Conservation (phyloP, 1,284 basidiomycete genomes). For the Malassezia slooffiae region DNA sequence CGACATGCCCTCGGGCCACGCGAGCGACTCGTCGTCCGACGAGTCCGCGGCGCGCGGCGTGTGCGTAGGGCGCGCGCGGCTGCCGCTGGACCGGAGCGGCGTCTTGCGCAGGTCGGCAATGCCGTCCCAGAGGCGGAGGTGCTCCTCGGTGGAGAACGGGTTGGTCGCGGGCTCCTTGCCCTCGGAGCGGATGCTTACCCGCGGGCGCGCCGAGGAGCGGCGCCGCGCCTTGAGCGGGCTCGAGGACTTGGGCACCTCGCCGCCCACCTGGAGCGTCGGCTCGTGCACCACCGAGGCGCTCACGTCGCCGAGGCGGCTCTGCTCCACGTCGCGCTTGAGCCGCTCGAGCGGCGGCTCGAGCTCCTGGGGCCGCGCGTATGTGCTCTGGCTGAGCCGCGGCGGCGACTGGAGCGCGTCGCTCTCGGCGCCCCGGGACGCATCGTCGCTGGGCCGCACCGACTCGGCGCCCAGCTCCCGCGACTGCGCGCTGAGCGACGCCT, state of each 20-base stretch:
- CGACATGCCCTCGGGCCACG: conserved; percentile 60
- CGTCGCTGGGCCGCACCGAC: conserved; percentile 1
- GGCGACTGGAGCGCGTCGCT: conserved; percentile 12
- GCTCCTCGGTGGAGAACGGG: conserved; percentile 28
- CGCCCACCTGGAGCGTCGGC: conserved; percentile 7
- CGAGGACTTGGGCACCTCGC: conserved; percentile 7
- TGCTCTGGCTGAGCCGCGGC: conserved; percentile 12
- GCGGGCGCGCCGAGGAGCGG: conserved; percentile 11
- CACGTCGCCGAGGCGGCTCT: conserved; percentile 29
- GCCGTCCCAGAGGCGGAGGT: conserved; percentile 55
- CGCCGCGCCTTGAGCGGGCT: conserved; percentile 13
- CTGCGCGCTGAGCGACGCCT: background rate
- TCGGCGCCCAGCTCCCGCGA: background rate
- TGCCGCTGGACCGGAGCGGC: conserved; percentile 42
- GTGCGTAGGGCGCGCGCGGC: too few relatives aligned
- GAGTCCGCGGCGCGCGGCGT: background rate
- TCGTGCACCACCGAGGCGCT: conserved; percentile 14
- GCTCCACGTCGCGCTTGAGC: conserved; percentile 58
- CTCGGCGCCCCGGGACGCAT: conserved; percentile 5
- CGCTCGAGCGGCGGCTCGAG: conserved; percentile 65
- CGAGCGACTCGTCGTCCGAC: conserved; percentile 49
- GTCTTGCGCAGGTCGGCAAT: conserved; percentile 63
- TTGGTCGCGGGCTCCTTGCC: conserved; percentile 9
- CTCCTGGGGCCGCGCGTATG: conserved; percentile 1
- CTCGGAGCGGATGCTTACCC: conserved; percentile 6